Evolutionary conservation across 2,329 filamentous ascomycete species (phyloP).

Genomic region (Trichoderma simmonsii): DNA sequence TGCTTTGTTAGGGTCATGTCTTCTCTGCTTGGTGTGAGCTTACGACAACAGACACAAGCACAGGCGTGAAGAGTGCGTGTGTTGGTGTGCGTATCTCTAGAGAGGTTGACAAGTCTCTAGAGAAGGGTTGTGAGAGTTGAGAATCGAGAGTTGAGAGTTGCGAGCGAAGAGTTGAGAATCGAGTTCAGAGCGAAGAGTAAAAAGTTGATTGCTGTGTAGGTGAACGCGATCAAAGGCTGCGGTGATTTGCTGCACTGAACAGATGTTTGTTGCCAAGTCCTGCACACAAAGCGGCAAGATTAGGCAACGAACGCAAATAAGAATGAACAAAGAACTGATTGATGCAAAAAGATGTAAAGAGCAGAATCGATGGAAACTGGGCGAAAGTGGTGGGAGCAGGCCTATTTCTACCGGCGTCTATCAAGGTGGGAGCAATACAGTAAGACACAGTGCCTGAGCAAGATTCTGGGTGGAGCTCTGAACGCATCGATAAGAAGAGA

Average conservation of each 20-base stretch:
- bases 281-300: neutral
- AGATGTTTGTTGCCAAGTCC: neutral
- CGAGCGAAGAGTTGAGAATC: neutral
- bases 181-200: neutral
- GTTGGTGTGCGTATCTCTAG: slow-evolving; percentile 16
- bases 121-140: neutral
- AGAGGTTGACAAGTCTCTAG: neutral
- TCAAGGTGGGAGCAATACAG: slow-evolving; percentile 13
- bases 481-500: slow-evolving; percentile 17
- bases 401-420: slow-evolving; percentile 21
- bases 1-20: slow-evolving; percentile 53
- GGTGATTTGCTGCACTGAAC: neutral
- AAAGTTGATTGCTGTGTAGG: neutral
- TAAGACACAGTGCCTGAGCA: slow-evolving; percentile 3
- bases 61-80: slow-evolving; percentile 22
- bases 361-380: neutral
- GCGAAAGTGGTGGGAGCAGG: slow-evolving; percentile 17
- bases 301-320: neutral
- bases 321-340: neutral
- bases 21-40: slow-evolving; percentile 40
- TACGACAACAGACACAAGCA: slow-evolving; percentile 44
- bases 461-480: neutral
- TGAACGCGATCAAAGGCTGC: neutral
- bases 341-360: neutral
- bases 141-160: neutral